Percentiles rank a stretch among this genome's conserved stretches.
phyloP scores from a whole-genome alignment of 225 moss, liverwort and hornwort species.

The Sphagnum contortum region DNA sequence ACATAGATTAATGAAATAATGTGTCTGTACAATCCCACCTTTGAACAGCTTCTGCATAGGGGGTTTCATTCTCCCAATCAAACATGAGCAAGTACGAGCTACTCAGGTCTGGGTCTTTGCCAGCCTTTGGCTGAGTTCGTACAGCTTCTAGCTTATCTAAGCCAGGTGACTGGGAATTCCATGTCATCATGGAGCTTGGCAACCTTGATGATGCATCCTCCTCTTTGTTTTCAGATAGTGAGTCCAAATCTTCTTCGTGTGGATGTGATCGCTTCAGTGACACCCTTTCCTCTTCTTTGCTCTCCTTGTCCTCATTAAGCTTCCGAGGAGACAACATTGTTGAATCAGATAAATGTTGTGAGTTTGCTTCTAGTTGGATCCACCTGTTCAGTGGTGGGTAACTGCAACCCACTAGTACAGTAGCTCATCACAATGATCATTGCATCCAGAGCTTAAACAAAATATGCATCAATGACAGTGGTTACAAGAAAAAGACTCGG shows the following conservation, averaged over 20 bases:
- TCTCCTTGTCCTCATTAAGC: conserved; percentile 31
- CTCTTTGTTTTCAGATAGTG: conserved; percentile 22
- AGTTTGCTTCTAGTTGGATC: conserved; percentile 96
- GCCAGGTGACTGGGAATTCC: conserved; percentile 29
- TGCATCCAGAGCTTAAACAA: too few relatives aligned
- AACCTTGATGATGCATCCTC: conserved; percentile 24
- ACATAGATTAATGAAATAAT: too few relatives aligned
- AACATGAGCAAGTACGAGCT: conserved; percentile 63
- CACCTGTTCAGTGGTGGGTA: conserved; percentile 88
- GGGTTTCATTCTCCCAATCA: conserved; percentile 94
- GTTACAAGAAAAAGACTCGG: too few relatives aligned
- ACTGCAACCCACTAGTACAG: conserved; percentile 30
- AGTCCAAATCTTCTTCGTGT: conserved; percentile 30
- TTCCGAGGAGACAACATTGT: conserved; percentile 56
- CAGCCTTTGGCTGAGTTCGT: conserved; percentile 12
- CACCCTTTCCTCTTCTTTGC: conserved; percentile 31
- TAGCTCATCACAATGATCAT: neutral
- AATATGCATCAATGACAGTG: too few relatives aligned
- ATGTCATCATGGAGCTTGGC: conserved; percentile 21
- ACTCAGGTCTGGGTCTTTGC: conserved; percentile 22
- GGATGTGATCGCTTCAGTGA: conserved; percentile 70
- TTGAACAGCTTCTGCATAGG: conserved; percentile 75
- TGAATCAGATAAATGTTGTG: conserved; percentile 67
- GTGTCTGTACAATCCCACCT: conserved; percentile 27
- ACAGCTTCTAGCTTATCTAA: conserved; percentile 17